Percentiles rank a stretch among this genome's conserved stretches.
phyloP scores from a whole-genome alignment of 371 early-diverging fungal species.

The Actinomortierella wolfii region DNA sequence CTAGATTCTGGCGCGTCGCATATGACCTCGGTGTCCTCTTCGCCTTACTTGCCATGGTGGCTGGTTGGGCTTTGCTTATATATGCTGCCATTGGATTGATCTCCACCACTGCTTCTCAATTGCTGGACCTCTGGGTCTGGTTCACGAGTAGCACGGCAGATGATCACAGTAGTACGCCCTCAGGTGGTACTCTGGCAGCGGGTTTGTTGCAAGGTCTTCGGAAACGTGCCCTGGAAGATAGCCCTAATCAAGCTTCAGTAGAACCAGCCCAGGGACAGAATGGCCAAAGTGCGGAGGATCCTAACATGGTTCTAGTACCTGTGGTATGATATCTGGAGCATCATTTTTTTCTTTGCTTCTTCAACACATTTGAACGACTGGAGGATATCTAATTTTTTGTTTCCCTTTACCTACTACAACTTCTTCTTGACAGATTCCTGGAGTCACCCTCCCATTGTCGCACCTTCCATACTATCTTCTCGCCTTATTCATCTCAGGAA shows the following conservation, averaged over 20 bases:
- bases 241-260: background rate
- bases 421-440: conserved; percentile 66
- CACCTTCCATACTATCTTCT: conserved; percentile 74
- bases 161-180: too few relatives aligned
- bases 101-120: conserved; percentile 2
- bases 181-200: background rate
- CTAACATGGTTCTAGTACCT: conserved; percentile 63
- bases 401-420: background rate
- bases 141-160: too few relatives aligned
- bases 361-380: background rate
- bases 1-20: conserved; percentile 64
- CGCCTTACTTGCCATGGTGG: conserved; percentile 55
- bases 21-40: conserved; percentile 60
- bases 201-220: conserved; percentile 2
- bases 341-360: background rate
- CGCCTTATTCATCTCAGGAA: conserved; percentile 67
- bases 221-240: conserved; percentile 19
- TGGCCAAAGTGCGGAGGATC: background rate
- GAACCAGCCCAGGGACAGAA: background rate
- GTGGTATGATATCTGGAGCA: conserved; percentile 47
- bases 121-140: conserved; percentile 12
- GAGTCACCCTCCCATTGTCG: conserved; percentile 78
- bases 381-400: conserved; percentile 1
- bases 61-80: conserved; percentile 55
- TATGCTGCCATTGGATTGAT: conserved; percentile 56